These are phyloP conservation scores for Knufia petricola DNA, from an alignment of 2,329 filamentous ascomycete species.

Conservation along the genomic window DNA sequence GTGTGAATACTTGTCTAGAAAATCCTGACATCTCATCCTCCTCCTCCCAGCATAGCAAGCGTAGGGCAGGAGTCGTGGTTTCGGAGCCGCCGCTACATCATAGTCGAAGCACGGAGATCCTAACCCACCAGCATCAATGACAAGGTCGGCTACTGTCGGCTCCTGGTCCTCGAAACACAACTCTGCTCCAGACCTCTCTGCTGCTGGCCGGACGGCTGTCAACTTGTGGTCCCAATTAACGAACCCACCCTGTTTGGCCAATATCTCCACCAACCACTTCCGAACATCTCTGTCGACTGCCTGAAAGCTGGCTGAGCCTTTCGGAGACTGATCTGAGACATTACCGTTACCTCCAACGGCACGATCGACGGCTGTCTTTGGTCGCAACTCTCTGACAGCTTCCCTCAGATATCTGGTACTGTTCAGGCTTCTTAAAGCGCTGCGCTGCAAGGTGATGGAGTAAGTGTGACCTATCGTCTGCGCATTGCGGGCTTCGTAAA, in stretches of 20 bases:
- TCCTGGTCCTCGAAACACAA: background rate
- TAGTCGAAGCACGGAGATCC: background rate
- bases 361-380: conserved; percentile 3
- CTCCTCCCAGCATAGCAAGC: conserved; percentile 2
- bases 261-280: background rate
- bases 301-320: background rate
- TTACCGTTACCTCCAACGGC: background rate
- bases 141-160: background rate
- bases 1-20: background rate
- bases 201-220: background rate
- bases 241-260: background rate
- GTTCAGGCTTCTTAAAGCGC: background rate
- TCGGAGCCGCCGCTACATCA: background rate
- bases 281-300: conserved; percentile 6
- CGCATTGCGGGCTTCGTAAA: conserved; percentile 1
- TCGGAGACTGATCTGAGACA: background rate
- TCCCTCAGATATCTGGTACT: background rate
- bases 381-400: background rate
- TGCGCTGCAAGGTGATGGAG: background rate
- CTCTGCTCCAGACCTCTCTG: background rate
- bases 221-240: conserved; percentile 8
- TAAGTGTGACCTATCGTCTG: conserved; percentile 2
- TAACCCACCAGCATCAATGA: conserved; percentile 4
- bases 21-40: background rate
- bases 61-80: background rate